Percentiles rank a stretch among this genome's conserved stretches.
Conservation (phyloP, 768 basidiomycete species). For the Kwoniella heveanensis region DNA sequence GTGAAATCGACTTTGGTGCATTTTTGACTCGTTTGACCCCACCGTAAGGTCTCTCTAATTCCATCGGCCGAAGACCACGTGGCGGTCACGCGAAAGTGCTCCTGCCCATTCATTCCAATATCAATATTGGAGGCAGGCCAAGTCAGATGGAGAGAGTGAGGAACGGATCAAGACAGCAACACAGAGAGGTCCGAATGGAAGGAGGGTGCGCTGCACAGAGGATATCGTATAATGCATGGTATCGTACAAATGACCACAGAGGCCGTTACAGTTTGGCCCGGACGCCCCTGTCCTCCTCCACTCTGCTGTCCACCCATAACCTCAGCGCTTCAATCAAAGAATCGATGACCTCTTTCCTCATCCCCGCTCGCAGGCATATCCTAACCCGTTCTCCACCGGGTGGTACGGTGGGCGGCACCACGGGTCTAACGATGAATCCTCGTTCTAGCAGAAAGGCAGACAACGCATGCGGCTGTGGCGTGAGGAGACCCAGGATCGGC, state of each 20-base stretch:
- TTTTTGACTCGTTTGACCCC: not conserved
- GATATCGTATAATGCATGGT: constrained; percentile 8
- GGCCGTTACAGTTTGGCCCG: constrained; percentile 24
- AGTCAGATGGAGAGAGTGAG: too few relatives aligned
- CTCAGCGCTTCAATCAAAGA: constrained; percentile 61
- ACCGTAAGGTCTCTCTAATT: not conserved
- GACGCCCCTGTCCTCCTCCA: not conserved
- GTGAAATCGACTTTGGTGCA: not conserved
- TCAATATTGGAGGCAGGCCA: too few relatives aligned
- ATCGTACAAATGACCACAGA: not conserved
- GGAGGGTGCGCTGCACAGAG: too few relatives aligned
- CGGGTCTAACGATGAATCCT: constrained; percentile 57
- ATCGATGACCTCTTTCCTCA: constrained; percentile 67
- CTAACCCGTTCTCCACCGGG: constrained; percentile 80
- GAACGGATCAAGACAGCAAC: too few relatives aligned
- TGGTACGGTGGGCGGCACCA: constrained; percentile 76
- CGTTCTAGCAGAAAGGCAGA: constrained; percentile 64
- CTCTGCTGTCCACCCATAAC: constrained; percentile 48
- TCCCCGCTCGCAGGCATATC: constrained; percentile 82
- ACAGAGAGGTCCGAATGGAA: too few relatives aligned
- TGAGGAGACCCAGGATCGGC: constrained; percentile 84
- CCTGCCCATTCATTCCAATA: too few relatives aligned
- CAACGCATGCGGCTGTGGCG: constrained; percentile 72
- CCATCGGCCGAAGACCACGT: not conserved
- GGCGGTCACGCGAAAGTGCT: too few relatives aligned